phyloP scores from a whole-genome alignment of 805 yeast genomes.

The Starmera quercuum region DNA sequence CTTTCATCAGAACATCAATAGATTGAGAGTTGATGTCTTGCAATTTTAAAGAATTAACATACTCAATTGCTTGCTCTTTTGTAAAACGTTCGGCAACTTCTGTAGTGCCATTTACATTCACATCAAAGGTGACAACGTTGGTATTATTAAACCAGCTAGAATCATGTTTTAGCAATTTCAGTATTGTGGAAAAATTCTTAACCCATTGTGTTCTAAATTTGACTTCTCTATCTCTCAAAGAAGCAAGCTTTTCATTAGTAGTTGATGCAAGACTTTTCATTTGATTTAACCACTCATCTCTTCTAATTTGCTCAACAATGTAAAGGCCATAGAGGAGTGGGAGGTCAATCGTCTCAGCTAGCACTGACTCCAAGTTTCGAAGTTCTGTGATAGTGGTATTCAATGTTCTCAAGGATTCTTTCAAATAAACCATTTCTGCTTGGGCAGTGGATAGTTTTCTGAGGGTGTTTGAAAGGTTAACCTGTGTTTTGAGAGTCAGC shows the following conservation, averaged over 20 bases:
- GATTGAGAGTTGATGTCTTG: conserved; percentile 24
- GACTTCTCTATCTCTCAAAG: conserved; percentile 48
- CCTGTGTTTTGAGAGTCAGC: conserved; percentile 22
- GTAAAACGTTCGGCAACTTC: conserved; percentile 2
- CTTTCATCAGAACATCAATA: conserved; percentile 26
- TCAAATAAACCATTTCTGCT: conserved; percentile 12
- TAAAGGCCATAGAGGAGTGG: conserved; percentile 70
- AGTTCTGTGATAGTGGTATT: conserved; percentile 16
- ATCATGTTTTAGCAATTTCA: conserved; percentile 25
- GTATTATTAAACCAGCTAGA: conserved; percentile 15
- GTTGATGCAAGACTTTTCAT: conserved; percentile 21
- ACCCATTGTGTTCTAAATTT: conserved; percentile 54
- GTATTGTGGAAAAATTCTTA: conserved; percentile 45
- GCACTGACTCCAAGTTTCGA: conserved; percentile 13
- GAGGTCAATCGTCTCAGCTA: conserved; percentile 46
- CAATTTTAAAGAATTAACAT: conserved; percentile 27
- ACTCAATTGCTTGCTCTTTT: conserved; percentile 24
- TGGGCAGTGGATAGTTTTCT: conserved; percentile 12
- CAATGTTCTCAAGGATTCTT: conserved; percentile 14
- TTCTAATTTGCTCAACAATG: conserved; percentile 52
- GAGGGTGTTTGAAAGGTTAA: conserved; percentile 8
- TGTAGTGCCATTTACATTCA: conserved; percentile 8
- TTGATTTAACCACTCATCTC: conserved; percentile 44
- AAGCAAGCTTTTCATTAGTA: conserved; percentile 50
- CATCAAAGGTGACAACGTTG: conserved; percentile 12